Percentiles rank a stretch among this genome's conserved stretches.
These are phyloP conservation scores for Globisporangium apiculatum DNA, from an alignment of 352 stramenopile genomes.

Conservation along the genomic window DNA sequence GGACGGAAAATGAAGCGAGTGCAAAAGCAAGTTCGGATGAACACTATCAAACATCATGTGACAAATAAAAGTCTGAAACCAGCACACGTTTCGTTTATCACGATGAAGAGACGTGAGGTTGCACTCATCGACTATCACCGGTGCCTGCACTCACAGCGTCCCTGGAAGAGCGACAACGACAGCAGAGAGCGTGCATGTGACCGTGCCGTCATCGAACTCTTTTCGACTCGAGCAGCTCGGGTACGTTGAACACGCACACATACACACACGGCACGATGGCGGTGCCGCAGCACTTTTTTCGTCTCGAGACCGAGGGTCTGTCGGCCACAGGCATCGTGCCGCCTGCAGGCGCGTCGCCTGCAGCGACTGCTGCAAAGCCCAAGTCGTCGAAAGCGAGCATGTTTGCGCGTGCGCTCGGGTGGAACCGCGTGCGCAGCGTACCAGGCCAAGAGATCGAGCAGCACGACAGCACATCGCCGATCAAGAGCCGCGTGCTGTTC, in stretches of 20 bases:
- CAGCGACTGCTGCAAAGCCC: background rate
- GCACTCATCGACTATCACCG: too few species aligned
- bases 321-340: slow-evolving; percentile 7
- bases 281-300: slow-evolving; percentile 14
- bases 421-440: slow-evolving; percentile 25
- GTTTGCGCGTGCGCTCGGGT: slow-evolving; percentile 12
- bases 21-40: too few species aligned
- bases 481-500: slow-evolving; percentile 62
- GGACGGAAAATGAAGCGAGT: too few species aligned
- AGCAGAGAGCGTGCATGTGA: too few species aligned
- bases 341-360: background rate
- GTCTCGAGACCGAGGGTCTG: slow-evolving; percentile 13
- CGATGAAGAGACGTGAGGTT: too few species aligned
- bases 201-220: too few species aligned
- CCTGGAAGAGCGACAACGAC: too few species aligned
- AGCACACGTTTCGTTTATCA: too few species aligned
- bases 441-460: slow-evolving; percentile 18
- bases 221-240: too few species aligned
- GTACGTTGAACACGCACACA: background rate
- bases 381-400: background rate
- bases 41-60: too few species aligned
- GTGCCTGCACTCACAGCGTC: too few species aligned
- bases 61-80: too few species aligned
- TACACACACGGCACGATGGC: slow-evolving; percentile 1
- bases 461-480: slow-evolving; percentile 4